These are phyloP conservation scores for Paramarasmius palmivorus DNA, from an alignment of 1,284 basidiomycete species.

Conservation along the genomic window DNA sequence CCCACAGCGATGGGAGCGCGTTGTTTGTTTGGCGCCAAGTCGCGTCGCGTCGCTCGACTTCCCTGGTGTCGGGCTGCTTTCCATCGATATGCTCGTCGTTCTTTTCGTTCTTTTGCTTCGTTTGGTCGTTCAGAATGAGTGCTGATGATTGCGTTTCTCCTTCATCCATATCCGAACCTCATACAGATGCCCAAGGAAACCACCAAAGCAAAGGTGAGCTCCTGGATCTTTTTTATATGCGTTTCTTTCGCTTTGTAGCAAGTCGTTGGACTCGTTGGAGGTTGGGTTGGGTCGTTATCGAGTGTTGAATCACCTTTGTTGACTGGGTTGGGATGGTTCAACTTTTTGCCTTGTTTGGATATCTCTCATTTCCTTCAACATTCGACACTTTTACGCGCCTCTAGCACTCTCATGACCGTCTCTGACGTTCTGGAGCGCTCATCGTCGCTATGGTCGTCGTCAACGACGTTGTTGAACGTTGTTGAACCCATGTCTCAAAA, in stretches of 20 bases:
- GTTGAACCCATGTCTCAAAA: constrained; percentile 11
- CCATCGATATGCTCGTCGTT: constrained; percentile 5
- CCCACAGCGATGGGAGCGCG: constrained; percentile 17
- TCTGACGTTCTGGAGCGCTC: not conserved
- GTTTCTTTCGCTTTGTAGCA: constrained; percentile 14
- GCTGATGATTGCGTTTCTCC: constrained; percentile 20
- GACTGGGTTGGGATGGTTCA: not conserved
- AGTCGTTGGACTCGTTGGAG: constrained; percentile 14
- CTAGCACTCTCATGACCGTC: not conserved
- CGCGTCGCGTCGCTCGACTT: constrained; percentile 20
- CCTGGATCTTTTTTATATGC: constrained; percentile 15
- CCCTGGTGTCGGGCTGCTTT: constrained; percentile 3
- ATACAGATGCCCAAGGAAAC: constrained; percentile 82
- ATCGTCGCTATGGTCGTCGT: constrained; percentile 1
- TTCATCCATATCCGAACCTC: constrained; percentile 12
- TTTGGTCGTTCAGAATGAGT: constrained; percentile 9
- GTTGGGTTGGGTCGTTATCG: constrained; percentile 5
- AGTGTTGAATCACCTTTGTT: constrained; percentile 4
- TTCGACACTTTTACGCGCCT: not conserved
- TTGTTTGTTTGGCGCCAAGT: constrained; percentile 27
- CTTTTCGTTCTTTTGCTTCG: constrained; percentile 4
- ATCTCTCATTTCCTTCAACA: not conserved
- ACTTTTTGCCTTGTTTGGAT: constrained; percentile 3
- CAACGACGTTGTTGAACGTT: constrained; percentile 6
- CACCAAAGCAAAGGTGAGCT: constrained; percentile 70